Evolutionary conservation across 345 rosid genomes (phyloP), one percentile per base, ranked within the genome.

Genomic region (Arabis hirsuta): DNA sequence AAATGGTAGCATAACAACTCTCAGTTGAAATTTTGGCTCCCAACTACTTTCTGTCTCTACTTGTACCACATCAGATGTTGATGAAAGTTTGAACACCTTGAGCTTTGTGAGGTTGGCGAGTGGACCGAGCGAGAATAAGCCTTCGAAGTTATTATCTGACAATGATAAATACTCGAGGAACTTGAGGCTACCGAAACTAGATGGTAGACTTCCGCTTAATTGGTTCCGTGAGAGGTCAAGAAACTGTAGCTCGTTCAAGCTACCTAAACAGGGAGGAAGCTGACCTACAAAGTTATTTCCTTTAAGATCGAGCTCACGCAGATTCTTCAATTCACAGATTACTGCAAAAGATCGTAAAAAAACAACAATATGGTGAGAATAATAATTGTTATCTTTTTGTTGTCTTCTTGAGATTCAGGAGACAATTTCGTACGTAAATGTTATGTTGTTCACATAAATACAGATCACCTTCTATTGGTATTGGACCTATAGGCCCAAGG

Each of bases 11-110:
- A 1, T 2, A 32, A 26, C 12, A 19, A 43, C 74, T 39, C 24
- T 47, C 11, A 70, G 43, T 24, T 70, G 67, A 70, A 70, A 70
- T 22, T 7, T 58, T 58, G 74, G 66, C 26, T 8, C 8, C 74
- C 57, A 58, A 32, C 12, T 7, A 57, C 24, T 57, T 10, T 69
- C 14, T 31, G 65, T 34, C 38, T 70, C 57, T 11, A 36, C 36
- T 70, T 69, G 65, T 1, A 69, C 5, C 73, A 4, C 31, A 3
- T 24, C 32, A 29, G 12, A 46, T 48, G 22, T 11, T 13, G 67
- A 59, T 19, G 68, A 63, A 59, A 70, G 65, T 48, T 41, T 12
- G 0, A 70, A 38, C 11, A 48, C 48, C 74, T 48, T 20, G 47
- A 70, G 74, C 12, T 70, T 59, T 29, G 74, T 56, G 53, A 57